A percentile compares a stretch with the other conserved stretches of the same genome.
These are phyloP conservation scores for Fraxinus cuspidata DNA, from an alignment of 257 asterid species.

Conservation along the genomic window DNA sequence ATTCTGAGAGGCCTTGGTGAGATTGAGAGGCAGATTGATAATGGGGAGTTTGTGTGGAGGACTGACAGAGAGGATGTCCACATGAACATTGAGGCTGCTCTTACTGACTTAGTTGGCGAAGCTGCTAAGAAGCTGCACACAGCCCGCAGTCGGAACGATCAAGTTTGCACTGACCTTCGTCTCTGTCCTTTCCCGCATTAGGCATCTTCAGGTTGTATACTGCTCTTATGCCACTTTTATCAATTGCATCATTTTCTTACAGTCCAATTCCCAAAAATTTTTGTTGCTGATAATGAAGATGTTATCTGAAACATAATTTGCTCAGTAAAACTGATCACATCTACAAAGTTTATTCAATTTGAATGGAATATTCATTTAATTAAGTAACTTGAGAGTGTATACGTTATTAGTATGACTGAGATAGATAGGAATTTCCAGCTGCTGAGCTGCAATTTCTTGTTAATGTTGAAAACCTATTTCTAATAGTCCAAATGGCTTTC, in stretches of 20 bases:
- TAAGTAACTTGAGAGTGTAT: background rate
- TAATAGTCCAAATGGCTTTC: background rate
- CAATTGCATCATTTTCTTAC: background rate
- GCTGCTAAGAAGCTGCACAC: conserved; percentile 99
- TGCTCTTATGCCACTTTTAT: background rate
- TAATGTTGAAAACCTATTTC: background rate
- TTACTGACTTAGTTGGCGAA: conserved; percentile 91
- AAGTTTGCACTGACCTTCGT: conserved; percentile 92
- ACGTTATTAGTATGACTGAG: background rate
- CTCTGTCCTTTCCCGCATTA: conserved; percentile 58
- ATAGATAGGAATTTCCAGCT: background rate
- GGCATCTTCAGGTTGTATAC: conserved; percentile 68
- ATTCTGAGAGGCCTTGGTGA: conserved; percentile 71
- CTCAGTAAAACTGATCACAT: background rate
- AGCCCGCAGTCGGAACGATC: conserved; percentile 93
- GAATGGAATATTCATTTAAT: background rate
- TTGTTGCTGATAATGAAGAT: background rate
- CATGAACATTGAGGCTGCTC: conserved; percentile 98
- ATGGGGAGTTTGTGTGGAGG: conserved; percentile 84
- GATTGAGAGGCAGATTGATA: conserved; percentile 73
- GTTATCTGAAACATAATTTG: background rate
- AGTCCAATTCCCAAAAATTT: background rate
- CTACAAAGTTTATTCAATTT: background rate
- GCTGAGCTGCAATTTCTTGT: background rate
- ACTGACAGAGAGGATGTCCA: conserved; percentile 97